These are phyloP conservation scores for Cryptosporidium sp. DNA, from an alignment of 169 alveolate genomes.

Conservation along the genomic window DNA sequence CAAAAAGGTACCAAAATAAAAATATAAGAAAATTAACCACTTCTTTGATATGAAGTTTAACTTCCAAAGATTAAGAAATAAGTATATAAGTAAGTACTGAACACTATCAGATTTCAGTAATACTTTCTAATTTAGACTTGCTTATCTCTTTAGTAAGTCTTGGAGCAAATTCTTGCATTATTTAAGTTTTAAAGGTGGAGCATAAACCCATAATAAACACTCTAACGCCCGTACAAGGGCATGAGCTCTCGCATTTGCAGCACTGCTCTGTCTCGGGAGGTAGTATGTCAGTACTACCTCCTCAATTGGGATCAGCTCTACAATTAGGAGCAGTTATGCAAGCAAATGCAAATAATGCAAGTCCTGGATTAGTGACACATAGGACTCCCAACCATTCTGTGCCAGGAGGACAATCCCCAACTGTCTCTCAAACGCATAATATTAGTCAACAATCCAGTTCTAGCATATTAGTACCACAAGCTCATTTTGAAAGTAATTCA, in stretches of 20 bases:
- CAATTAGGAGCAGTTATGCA: slow-evolving; percentile 62
- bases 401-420: slow-evolving; percentile 65
- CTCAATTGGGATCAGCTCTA: slow-evolving; percentile 45
- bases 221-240: slow-evolving; percentile 56
- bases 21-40: slow-evolving; percentile 19
- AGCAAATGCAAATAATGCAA: slow-evolving; percentile 13
- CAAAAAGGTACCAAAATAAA: slow-evolving; percentile 22
- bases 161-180: neutral
- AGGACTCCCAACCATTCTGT: slow-evolving; percentile 6
- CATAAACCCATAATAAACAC: slow-evolving; percentile 28
- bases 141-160: neutral
- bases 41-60: slow-evolving; percentile 27
- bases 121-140: neutral
- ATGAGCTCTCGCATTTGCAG: slow-evolving; percentile 67
- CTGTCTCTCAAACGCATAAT: slow-evolving; percentile 29
- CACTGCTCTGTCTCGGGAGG: slow-evolving; percentile 60
- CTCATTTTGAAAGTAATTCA: slow-evolving; percentile 16
- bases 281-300: slow-evolving; percentile 50
- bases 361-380: slow-evolving; percentile 46
- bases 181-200: slow-evolving; percentile 18
- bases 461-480: slow-evolving; percentile 41
- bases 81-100: neutral
- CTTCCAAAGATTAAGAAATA: neutral
- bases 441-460: slow-evolving; percentile 31
- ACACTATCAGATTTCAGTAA: neutral